Percentiles rank a stretch among this genome's conserved stretches.
Evolutionary conservation across 1,284 basidiomycete genomes (phyloP).

Genomic region (Amylostereum chailletii): DNA sequence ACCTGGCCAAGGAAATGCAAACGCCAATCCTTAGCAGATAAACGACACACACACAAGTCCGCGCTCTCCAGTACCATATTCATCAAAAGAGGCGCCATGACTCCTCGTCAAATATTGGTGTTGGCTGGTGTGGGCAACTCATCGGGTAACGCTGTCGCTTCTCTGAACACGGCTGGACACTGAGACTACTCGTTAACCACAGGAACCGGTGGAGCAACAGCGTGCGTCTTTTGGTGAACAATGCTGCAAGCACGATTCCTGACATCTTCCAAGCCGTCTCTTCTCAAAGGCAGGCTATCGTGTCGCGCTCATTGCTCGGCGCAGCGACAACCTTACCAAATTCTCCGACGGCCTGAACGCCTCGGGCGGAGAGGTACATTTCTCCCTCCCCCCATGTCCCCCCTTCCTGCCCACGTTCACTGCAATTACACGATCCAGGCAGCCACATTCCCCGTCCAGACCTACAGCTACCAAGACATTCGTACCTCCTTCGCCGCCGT

Average conservation of each 20-base stretch:
- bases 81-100: constrained; percentile 18
- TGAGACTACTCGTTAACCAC: not conserved
- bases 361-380: constrained; percentile 48
- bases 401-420: not conserved
- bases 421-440: constrained; percentile 30
- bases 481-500: constrained; percentile 46
- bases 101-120: constrained; percentile 36
- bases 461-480: constrained; percentile 48
- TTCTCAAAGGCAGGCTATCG: constrained; percentile 61
- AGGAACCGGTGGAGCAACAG: constrained; percentile 57
- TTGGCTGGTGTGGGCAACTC: constrained; percentile 47
- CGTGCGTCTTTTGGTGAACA: constrained; percentile 33
- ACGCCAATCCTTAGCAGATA: too few species aligned
- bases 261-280: constrained; percentile 33
- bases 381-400: not conserved
- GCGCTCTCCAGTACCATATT: too few species aligned
- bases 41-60: too few species aligned
- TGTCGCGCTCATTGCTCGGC: constrained; percentile 61
- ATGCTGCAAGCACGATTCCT: not conserved
- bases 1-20: too few species aligned
- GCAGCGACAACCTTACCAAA: constrained; percentile 40
- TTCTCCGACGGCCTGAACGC: constrained; percentile 47
- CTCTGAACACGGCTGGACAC: not conserved
- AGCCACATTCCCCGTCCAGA: constrained; percentile 45
- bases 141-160: constrained; percentile 20